Conservation (phyloP, 495 filamentous ascomycete species). For the Xylaria bambusicola region DNA sequence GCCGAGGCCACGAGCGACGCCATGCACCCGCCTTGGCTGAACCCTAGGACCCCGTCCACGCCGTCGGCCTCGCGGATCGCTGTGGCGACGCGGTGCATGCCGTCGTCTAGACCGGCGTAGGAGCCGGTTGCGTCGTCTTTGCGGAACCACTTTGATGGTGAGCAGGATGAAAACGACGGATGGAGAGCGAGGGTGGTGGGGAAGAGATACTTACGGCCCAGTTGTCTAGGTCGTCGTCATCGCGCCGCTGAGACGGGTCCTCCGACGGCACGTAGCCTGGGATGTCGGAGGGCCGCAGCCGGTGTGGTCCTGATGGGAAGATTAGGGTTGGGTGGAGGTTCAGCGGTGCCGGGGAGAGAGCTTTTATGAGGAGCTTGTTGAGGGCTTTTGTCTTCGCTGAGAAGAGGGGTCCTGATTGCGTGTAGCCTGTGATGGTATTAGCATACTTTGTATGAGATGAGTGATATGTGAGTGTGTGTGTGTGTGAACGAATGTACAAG, state of each 20-base stretch:
- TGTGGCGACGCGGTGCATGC: conserved; percentile 60
- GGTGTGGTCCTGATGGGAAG: conserved; percentile 65
- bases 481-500: not conserved
- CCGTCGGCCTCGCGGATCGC: conserved; percentile 60
- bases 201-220: conserved; percentile 51
- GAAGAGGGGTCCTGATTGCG: conserved; percentile 86
- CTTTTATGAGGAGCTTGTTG: conserved; percentile 75
- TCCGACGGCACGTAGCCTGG: conserved; percentile 58
- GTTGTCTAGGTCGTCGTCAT: conserved; percentile 55
- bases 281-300: conserved; percentile 66
- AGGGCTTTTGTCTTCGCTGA: conserved; percentile 86
- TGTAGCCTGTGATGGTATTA: conserved; percentile 62
- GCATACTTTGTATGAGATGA: too few relatives aligned
- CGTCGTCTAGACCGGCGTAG: conserved; percentile 68
- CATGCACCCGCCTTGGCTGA: conserved; percentile 69
- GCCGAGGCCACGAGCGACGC: conserved; percentile 63
- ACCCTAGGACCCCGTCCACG: conserved; percentile 75
- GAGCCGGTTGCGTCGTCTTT: conserved; percentile 58
- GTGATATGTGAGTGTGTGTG: not conserved
- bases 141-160: conserved; percentile 64
- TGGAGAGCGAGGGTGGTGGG: not conserved
- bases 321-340: conserved; percentile 57
- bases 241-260: conserved; percentile 17
- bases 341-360: conserved; percentile 55
- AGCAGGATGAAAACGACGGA: not conserved